Conservation (phyloP, 108 stramenopile species). For the Chaetoceros tenuissimus region DNA sequence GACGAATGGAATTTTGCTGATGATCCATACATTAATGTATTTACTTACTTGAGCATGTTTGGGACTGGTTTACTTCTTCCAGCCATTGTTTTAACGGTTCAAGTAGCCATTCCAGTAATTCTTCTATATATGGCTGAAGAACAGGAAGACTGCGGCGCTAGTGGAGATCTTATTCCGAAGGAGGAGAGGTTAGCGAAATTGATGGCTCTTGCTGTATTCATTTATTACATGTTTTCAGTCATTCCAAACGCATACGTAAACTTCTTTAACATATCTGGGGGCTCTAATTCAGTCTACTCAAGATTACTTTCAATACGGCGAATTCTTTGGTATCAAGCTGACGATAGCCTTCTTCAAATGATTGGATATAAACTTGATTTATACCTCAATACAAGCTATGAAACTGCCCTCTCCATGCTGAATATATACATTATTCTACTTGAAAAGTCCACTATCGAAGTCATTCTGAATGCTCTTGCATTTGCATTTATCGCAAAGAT, state of each 20-base stretch:
- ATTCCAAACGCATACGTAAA: conserved; percentile 10
- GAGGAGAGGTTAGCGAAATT: conserved; percentile 14
- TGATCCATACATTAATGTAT: conserved; percentile 13
- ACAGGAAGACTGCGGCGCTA: conserved; percentile 1
- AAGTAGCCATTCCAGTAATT: conserved; percentile 24
- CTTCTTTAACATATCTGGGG: conserved; percentile 1
- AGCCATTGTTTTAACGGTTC: conserved; percentile 22
- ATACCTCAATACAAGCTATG: conserved; percentile 41
- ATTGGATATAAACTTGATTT: conserved; percentile 20
- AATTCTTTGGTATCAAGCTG: conserved; percentile 26
- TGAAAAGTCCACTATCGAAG: conserved; percentile 28
- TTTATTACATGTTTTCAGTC: conserved; percentile 33
- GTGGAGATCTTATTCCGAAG: conserved; percentile 10
- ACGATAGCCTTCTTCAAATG: conserved; percentile 27
- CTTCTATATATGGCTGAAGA: conserved; percentile 13
- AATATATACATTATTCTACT: conserved; percentile 37
- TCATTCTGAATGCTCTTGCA: conserved; percentile 30
- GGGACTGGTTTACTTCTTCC: conserved; percentile 32
- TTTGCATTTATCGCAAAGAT: conserved; percentile 35
- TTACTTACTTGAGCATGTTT: conserved; percentile 30
- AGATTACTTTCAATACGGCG: conserved; percentile 23
- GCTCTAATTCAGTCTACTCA: conserved; percentile 16
- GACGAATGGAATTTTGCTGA: conserved; percentile 19
- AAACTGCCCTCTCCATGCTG: conserved; percentile 19
- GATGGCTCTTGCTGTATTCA: conserved; percentile 32